Base-by-base conservation (phyloP, 306 rosid species). In the Delonix regia region DNA sequence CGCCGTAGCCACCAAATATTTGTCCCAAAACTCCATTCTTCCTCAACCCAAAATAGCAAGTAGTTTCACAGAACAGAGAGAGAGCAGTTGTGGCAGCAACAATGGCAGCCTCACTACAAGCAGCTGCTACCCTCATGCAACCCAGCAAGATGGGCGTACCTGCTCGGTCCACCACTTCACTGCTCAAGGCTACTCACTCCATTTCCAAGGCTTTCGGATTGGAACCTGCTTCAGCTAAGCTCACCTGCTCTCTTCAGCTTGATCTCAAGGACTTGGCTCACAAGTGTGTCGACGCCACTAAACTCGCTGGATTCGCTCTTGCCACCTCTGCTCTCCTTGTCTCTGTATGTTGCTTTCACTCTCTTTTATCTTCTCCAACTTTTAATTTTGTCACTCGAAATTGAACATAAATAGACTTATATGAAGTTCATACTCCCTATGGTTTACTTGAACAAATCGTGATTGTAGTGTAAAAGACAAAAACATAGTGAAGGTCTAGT, bases 261-360 rank as follows among this genome's bases (percentile, higher is more conserved):
- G 82, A 85, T 76, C 69, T 85, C 24, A 91, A 93, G 79, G 98
- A 96, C 57, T 81, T 96, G 13, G 84, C 96, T 53, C 78, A 86
- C 16, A 96, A 90, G 67, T 93, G 84, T 79, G 78, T 83, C 12
- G 94, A 96, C 4, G 99, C 94, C 61, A 73, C 97, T 70, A 96
- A 96, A 83, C 84, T 96, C 62, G 98, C 99, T 3, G 98, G 99
- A 14, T 86, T 96, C 42, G 97, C 99, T 55, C 99, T 96, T 73
- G 99, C 98, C 64, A 91, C 99, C 69, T 96, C 99, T 66, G 98
- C 99, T 72, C 97, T 96, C 36, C 90, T 96, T 74, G 98, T 96
- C 73, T 93, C 99, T 80, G 99, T 96, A 66, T 59, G 91, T 77
- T 73, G 2, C 19, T 69, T 11, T 34, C 27, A 10, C 27, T 48